Percentiles rank a stretch among this genome's conserved stretches.
phyloP scores from a whole-genome alignment of 2,329 filamentous ascomycete genomes.

The Xylaria sp. region DNA sequence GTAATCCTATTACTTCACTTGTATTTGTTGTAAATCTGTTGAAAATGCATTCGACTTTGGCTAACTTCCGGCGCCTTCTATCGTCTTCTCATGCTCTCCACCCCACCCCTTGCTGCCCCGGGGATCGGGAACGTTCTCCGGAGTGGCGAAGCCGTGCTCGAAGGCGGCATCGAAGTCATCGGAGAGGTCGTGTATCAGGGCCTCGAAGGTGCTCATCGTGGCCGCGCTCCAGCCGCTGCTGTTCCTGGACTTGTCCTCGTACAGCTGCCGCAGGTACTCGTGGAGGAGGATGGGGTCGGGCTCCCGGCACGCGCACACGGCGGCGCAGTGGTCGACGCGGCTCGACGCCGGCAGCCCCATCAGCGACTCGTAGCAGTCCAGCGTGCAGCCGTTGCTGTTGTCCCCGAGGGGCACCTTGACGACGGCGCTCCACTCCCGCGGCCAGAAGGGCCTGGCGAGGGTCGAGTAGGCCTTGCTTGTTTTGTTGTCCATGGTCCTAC shows the following conservation, averaged over 20 bases:
- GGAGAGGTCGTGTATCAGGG: constrained; percentile 3
- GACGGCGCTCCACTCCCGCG: not conserved
- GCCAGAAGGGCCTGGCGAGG: not conserved
- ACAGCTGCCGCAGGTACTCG: not conserved
- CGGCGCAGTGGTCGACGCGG: not conserved
- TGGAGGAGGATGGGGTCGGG: not conserved
- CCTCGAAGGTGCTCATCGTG: not conserved
- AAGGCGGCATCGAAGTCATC: not conserved
- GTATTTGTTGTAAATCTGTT: too few species aligned
- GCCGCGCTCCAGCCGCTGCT: not conserved
- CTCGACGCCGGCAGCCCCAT: not conserved
- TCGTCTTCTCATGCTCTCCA: not conserved
- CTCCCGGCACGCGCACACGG: not conserved
- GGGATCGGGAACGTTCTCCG: constrained; percentile 2
- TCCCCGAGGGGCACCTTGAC: not conserved
- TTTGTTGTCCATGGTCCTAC: not conserved
- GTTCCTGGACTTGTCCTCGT: not conserved
- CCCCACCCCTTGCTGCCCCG: not conserved
- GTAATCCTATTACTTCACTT: too few species aligned
- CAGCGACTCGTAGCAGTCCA: constrained; percentile 4
- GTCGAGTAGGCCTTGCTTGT: not conserved
- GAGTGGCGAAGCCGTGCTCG: not conserved
- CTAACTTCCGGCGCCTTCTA: too few species aligned
- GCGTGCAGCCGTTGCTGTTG: not conserved
- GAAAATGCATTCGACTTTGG: too few species aligned